These are phyloP conservation scores for Pythium monospermum DNA, from an alignment of 352 stramenopile genomes.

Conservation along the genomic window DNA sequence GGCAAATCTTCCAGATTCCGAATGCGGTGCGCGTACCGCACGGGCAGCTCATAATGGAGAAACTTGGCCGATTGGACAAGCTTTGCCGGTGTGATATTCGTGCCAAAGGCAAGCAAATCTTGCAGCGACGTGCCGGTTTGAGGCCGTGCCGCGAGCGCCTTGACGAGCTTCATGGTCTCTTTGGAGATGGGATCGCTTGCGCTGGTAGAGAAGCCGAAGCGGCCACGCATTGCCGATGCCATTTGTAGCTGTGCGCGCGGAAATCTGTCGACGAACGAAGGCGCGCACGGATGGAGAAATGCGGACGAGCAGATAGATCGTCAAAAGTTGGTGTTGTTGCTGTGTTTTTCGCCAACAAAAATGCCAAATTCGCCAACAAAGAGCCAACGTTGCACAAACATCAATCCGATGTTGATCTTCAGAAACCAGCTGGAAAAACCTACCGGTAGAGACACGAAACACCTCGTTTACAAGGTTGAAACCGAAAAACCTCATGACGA, in stretches of 20 bases:
- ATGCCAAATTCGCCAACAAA: too few species aligned
- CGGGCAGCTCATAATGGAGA: constrained; percentile 97
- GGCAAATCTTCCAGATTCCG: constrained; percentile 95
- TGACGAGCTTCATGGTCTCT: constrained; percentile 54
- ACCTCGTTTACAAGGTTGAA: too few species aligned
- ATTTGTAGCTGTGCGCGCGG: not conserved
- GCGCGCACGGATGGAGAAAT: constrained; percentile 3
- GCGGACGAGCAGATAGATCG: too few species aligned
- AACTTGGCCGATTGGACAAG: constrained; percentile 94
- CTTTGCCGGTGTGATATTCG: constrained; percentile 72
- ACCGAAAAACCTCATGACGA: too few species aligned
- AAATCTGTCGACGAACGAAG: not conserved
- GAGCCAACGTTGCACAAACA: too few species aligned
- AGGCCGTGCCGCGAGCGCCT: constrained; percentile 60
- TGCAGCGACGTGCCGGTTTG: constrained; percentile 87
- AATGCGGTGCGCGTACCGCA: constrained; percentile 95
- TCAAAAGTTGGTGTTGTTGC: too few species aligned
- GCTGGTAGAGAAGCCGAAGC: constrained; percentile 26
- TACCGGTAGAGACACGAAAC: too few species aligned
- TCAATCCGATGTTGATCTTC: too few species aligned
- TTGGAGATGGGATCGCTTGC: constrained; percentile 16
- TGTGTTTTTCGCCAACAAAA: too few species aligned
- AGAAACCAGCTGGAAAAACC: too few species aligned
- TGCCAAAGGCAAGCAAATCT: constrained; percentile 86
- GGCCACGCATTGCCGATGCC: constrained; percentile 16